Evolutionary conservation across 345 rosid species (phyloP).

Genomic region (Eucalyptus guilfoylei): DNA sequence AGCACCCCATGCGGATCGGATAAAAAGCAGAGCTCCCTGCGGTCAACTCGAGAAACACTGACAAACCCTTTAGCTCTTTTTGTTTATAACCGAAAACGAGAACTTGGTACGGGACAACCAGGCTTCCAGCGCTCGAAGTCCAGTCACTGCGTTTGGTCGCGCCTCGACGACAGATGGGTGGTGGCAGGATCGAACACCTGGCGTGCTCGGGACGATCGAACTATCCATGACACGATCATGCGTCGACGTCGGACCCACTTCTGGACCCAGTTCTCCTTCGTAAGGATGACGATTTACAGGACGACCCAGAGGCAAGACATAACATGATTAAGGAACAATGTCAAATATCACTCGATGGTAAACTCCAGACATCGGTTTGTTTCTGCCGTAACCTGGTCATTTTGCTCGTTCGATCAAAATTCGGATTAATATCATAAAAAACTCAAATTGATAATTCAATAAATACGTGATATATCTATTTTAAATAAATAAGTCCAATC

Average conservation of each 20-base stretch:
- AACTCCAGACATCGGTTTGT: not conserved
- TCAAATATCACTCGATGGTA: not conserved
- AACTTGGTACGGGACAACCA: not conserved
- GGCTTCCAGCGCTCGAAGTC: not conserved
- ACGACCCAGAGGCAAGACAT: not conserved
- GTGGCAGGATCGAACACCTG: not conserved
- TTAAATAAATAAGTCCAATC: not conserved
- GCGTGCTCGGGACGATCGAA: not conserved
- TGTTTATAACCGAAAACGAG: not conserved
- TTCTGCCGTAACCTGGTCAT: too few species aligned
- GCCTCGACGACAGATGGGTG: not conserved
- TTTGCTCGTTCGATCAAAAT: not conserved
- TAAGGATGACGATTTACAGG: not conserved
- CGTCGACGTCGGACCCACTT: not conserved
- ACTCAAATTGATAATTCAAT: not conserved
- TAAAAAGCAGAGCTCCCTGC: not conserved
- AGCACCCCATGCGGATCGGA: not conserved
- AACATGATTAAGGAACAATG: not conserved
- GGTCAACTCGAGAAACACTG: not conserved
- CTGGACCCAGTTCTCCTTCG: not conserved
- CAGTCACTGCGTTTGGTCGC: not conserved
- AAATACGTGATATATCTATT: not conserved
- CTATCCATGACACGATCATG: not conserved
- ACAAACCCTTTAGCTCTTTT: not conserved
- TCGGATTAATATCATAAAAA: not conserved